Percentiles rank a stretch among this genome's conserved stretches.
These are phyloP conservation scores for Rasamsonia emersonii DNA, from an alignment of 2,329 filamentous ascomycete species.

Conservation along the genomic window DNA sequence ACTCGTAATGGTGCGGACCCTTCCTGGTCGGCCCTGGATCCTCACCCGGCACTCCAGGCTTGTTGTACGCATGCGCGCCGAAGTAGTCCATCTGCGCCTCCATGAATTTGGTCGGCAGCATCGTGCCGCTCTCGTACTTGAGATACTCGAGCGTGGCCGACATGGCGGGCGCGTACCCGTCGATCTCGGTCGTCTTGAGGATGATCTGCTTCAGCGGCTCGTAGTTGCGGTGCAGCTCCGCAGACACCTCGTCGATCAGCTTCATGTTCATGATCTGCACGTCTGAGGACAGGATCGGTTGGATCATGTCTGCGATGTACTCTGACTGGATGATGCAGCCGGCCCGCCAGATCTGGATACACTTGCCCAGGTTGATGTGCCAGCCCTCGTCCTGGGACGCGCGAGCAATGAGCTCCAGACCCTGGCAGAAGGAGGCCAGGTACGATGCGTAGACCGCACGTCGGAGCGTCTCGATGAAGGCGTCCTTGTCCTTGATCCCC, in stretches of 20 bases:
- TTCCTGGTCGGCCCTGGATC: conserved; percentile 44
- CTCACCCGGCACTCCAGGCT: conserved; percentile 41
- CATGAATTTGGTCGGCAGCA: conserved; percentile 59
- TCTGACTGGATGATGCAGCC: conserved; percentile 66
- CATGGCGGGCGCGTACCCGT: conserved; percentile 54
- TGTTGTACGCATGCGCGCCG: conserved; percentile 58
- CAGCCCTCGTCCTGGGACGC: conserved; percentile 52
- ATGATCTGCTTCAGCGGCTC: conserved; percentile 49
- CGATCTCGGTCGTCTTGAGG: conserved; percentile 44
- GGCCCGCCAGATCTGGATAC: conserved; percentile 54
- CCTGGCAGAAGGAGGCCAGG: conserved; percentile 56
- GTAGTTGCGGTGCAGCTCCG: conserved; percentile 46
- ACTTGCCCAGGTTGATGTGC: conserved; percentile 37
- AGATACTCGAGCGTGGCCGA: conserved; percentile 57
- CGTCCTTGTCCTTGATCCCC: conserved; percentile 25
- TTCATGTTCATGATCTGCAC: conserved; percentile 28
- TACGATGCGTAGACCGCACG: conserved; percentile 54
- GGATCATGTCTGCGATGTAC: conserved; percentile 53
- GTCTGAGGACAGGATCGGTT: conserved; percentile 20
- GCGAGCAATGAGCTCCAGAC: conserved; percentile 54
- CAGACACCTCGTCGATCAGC: conserved; percentile 39
- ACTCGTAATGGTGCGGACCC: conserved; percentile 57
- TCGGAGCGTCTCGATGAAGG: conserved; percentile 51
- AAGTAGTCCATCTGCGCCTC: conserved; percentile 66
- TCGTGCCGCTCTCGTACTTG: conserved; percentile 53